A percentile compares a stretch with the other conserved stretches of the same genome.
Evolutionary conservation across 192 early-diverging fungal species (phyloP).

Genomic region (Entomortierella parvispora): DNA sequence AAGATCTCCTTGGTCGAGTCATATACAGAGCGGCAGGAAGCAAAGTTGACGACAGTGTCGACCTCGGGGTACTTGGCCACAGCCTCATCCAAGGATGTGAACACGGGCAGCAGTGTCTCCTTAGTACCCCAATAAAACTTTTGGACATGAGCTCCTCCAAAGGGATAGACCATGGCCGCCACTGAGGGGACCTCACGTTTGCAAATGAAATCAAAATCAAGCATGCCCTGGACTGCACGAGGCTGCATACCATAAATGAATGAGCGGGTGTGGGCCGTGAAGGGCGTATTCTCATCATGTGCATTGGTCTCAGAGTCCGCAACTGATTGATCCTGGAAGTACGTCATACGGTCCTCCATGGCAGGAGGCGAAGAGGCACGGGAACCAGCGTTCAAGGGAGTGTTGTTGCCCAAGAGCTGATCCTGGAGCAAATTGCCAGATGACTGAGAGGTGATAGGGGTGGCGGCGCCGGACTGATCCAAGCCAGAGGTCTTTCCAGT

Average conservation of each 20-base stretch:
- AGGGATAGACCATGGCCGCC: slow-evolving; percentile 99
- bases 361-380: slow-evolving; percentile 57
- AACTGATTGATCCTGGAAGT: slow-evolving; percentile 51
- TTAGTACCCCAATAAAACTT: slow-evolving; percentile 99
- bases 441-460: slow-evolving; percentile 58
- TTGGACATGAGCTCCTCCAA: slow-evolving; percentile 98
- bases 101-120: slow-evolving; percentile 95
- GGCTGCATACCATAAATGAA: slow-evolving; percentile 99
- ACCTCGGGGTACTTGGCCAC: slow-evolving; percentile 89
- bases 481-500: slow-evolving; percentile 69
- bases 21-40: slow-evolving; percentile 94
- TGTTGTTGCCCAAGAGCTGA: slow-evolving; percentile 62
- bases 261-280: slow-evolving; percentile 84
- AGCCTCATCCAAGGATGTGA: slow-evolving; percentile 88
- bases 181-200: slow-evolving; percentile 91
- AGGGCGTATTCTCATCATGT: slow-evolving; percentile 76
- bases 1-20: slow-evolving; percentile 94
- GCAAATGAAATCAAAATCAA: slow-evolving; percentile 99
- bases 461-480: slow-evolving; percentile 36
- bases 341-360: slow-evolving; percentile 58
- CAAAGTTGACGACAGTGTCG: slow-evolving; percentile 97
- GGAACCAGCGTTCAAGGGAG: slow-evolving; percentile 27
- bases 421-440: slow-evolving; percentile 72
- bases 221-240: slow-evolving; percentile 98
- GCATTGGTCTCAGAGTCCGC: slow-evolving; percentile 13